A percentile compares a stretch with the other conserved stretches of the same genome.
Conservation (phyloP, 768 basidiomycete species). For the Psilocybe sp. region DNA sequence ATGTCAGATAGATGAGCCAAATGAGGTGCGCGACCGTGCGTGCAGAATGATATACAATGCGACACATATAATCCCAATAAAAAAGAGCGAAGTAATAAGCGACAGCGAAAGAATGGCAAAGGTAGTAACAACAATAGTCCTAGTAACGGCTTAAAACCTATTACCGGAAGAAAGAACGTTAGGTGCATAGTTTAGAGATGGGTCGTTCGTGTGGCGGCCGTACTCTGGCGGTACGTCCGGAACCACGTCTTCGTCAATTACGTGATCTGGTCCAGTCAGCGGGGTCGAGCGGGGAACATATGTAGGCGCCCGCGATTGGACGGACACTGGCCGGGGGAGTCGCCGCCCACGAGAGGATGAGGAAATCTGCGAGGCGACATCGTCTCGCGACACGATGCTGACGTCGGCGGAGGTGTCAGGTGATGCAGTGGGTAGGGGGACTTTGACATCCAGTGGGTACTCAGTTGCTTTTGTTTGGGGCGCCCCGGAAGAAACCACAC, state of each 20-base stretch:
- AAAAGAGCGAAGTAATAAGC: not conserved
- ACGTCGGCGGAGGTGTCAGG: not conserved
- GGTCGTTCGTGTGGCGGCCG: conserved; percentile 16
- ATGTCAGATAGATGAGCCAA: too few species aligned
- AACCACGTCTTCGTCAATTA: conserved; percentile 2
- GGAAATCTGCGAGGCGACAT: conserved; percentile 5
- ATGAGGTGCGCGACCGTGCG: too few species aligned
- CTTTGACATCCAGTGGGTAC: conserved; percentile 5
- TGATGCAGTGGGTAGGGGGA: not conserved
- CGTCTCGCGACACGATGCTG: not conserved
- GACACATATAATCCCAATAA: not conserved
- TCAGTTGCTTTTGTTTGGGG: not conserved
- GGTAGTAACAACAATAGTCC: not conserved
- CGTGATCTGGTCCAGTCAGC: conserved; percentile 7
- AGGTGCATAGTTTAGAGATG: conserved; percentile 19
- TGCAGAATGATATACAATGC: too few species aligned
- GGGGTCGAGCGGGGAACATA: conserved; percentile 15
- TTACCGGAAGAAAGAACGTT: conserved; percentile 19
- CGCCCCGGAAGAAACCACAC: not conserved
- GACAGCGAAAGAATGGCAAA: not conserved
- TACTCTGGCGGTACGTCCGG: conserved; percentile 19
- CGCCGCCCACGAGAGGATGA: conserved; percentile 8
- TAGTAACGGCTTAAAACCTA: conserved; percentile 9
- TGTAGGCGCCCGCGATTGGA: conserved; percentile 16
- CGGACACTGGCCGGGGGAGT: conserved; percentile 9